Evolutionary conservation across 805 yeast species (phyloP), one percentile per base, ranked within the genome.

Genomic region (Candida patagonica): DNA sequence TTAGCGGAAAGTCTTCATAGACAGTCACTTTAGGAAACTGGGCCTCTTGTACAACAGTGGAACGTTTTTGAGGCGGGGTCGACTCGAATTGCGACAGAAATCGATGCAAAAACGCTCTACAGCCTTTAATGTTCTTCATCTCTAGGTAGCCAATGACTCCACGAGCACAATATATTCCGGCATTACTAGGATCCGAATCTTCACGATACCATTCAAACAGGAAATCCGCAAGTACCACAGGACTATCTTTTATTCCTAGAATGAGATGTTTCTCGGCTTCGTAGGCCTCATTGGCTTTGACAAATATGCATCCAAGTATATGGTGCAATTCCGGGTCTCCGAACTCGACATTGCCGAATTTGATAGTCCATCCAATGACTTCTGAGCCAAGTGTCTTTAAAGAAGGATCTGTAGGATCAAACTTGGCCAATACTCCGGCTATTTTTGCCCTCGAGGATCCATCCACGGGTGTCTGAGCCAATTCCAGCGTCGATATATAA

Each of bases 251-350:
- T 5, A 80, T 77, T 1, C 94, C 94, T 46, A 78, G 63, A 10
- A 83, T 62, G 46, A 83, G 65, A 53, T 80, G 82, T 52, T 74
- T 69, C 59, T 83, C 94, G n/a, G 88, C 83, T 41, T 76, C 78
- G 41, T 75, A 70, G 26, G 70, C 71, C 42, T 70, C 52, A 36
- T 71, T 74, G 16, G 64, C 66, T 26, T 55, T 49, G 23, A 59
- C 63, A 31, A 85, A 65, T 55, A 83, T 77, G 26, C 68, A 59
- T 2, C 95, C 96, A 44, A 86, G 68, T 8, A 79, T 68, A 48
- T 78, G 78, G 54, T 85, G 86, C 41, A 92, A 64, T 33, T 74
- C 76, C 5, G 80, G 71, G 54, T 86, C 95, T 4, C 95, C 96
- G 46, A 73, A 71, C 41, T 71, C 71, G 40, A 62, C 64, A 0